A percentile compares a stretch with the other conserved stretches of the same genome.
These are phyloP conservation scores for Davidsoniella virescens DNA, from an alignment of 2,329 filamentous ascomycete species.

Conservation along the genomic window DNA sequence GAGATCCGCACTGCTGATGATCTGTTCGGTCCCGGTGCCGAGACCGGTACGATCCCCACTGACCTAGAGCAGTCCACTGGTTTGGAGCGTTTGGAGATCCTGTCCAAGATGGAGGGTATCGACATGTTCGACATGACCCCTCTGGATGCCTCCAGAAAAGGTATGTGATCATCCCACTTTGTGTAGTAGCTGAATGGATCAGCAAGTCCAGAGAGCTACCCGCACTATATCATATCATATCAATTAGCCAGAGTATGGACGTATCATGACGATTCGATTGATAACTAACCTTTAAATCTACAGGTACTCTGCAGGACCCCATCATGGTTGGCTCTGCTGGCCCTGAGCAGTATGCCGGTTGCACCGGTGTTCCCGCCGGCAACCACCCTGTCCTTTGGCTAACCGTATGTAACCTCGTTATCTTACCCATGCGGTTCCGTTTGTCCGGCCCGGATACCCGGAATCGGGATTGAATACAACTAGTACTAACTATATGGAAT, in stretches of 20 bases:
- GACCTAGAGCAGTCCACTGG: constrained; percentile 93
- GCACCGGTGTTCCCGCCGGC: constrained; percentile 86
- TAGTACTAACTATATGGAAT: constrained; percentile 7
- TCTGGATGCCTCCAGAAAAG: constrained; percentile 75
- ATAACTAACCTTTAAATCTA: not conserved
- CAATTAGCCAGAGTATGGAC: not conserved
- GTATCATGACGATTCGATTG: not conserved
- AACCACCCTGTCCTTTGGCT: constrained; percentile 86
- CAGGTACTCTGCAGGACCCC: constrained; percentile 77
- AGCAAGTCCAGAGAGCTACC: not conserved
- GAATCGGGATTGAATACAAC: constrained; percentile 1
- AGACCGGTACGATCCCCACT: constrained; percentile 70
- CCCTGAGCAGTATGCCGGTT: constrained; percentile 91
- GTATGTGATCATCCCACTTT: constrained; percentile 27
- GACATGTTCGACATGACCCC: constrained; percentile 98
- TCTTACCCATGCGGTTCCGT: not conserved
- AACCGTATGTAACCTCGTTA: constrained; percentile 42
- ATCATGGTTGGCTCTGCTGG: constrained; percentile 83
- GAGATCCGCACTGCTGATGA: constrained; percentile 74
- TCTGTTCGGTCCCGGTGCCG: constrained; percentile 68
- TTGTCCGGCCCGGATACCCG: not conserved
- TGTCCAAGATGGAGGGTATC: constrained; percentile 98
- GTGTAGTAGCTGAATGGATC: too few relatives aligned
- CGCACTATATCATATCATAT: too few relatives aligned
- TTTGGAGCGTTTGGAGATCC: constrained; percentile 94